Percentiles rank a stretch among this genome's conserved stretches.
Evolutionary conservation across 441 rosid species (phyloP).

Genomic region (Erodium moschatum): DNA sequence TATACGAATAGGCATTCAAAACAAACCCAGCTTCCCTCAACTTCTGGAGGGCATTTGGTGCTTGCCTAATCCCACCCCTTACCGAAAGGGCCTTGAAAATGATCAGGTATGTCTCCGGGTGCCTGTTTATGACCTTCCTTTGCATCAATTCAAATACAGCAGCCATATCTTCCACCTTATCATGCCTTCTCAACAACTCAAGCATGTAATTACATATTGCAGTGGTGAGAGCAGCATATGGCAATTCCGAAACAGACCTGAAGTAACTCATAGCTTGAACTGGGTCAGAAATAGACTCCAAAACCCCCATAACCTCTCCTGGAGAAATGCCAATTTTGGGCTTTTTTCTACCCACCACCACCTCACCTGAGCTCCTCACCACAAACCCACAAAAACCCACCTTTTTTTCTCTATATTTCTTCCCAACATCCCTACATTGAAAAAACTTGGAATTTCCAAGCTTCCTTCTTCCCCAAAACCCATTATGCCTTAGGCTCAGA

Average conservation of each 20-base stretch:
- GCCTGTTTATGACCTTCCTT: too few species aligned
- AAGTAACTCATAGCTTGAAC: slow-evolving; percentile 50
- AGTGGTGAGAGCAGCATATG: slow-evolving; percentile 49
- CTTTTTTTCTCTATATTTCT: slow-evolving; percentile 31
- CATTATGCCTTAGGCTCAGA: slow-evolving; percentile 21
- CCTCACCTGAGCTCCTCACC: slow-evolving; percentile 27
- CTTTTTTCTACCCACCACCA: slow-evolving; percentile 20
- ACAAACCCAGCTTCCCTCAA: too few species aligned
- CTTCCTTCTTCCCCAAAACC: neutral
- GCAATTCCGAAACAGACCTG: slow-evolving; percentile 41
- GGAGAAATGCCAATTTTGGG: slow-evolving; percentile 32
- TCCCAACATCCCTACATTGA: slow-evolving; percentile 31
- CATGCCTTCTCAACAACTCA: slow-evolving; percentile 50
- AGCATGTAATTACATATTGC: slow-evolving; percentile 78
- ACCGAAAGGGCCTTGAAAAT: too few species aligned
- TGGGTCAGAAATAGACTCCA: slow-evolving; percentile 48
- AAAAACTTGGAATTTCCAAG: slow-evolving; percentile 31
- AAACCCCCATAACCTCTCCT: slow-evolving; percentile 37
- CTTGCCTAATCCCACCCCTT: too few species aligned
- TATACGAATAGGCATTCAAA: too few species aligned
- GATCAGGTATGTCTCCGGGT: too few species aligned
- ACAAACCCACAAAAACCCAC: slow-evolving; percentile 31
- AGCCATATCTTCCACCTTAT: slow-evolving; percentile 34
- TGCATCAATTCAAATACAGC: too few species aligned
- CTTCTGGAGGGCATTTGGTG: too few species aligned